Conservation (phyloP, 768 basidiomycete genomes). For the Leccinum sublutescens region DNA sequence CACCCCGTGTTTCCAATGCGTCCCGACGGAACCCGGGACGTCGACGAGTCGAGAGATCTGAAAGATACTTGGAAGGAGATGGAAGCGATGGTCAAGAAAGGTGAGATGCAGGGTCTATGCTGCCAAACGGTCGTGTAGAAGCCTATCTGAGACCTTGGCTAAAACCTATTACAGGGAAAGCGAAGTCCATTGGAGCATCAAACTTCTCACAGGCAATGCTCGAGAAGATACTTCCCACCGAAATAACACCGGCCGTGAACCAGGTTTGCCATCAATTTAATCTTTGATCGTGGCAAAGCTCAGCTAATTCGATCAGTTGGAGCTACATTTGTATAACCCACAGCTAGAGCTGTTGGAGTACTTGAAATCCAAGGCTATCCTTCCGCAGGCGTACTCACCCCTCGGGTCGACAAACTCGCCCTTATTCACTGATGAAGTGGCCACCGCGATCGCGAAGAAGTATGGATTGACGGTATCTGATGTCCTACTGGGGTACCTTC, state of each 20-base stretch:
- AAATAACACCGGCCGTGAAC: slow-evolving; percentile 69
- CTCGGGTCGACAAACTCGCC: slow-evolving; percentile 70
- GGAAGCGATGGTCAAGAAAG: slow-evolving; percentile 69
- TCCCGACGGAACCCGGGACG: slow-evolving; percentile 63
- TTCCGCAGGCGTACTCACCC: slow-evolving; percentile 79
- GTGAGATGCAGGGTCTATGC: slow-evolving; percentile 28
- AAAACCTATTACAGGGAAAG: slow-evolving; percentile 50
- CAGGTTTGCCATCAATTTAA: slow-evolving; percentile 46
- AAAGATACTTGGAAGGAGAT: slow-evolving; percentile 81
- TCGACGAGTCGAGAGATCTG: slow-evolving; percentile 64
- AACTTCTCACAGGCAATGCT: slow-evolving; percentile 72
- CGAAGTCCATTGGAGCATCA: slow-evolving; percentile 66
- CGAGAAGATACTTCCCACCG: slow-evolving; percentile 63
- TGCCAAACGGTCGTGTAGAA: slow-evolving; percentile 1
- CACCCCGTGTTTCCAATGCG: slow-evolving; percentile 56
- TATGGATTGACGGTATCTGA: slow-evolving; percentile 53
- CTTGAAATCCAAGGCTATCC: slow-evolving; percentile 62
- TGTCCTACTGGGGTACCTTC: slow-evolving; percentile 60
- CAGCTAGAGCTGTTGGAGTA: slow-evolving; percentile 66
- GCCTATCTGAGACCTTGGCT: neutral
- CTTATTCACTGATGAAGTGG: slow-evolving; percentile 60
- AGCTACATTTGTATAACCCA: slow-evolving; percentile 72
- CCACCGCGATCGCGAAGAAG: slow-evolving; percentile 57
- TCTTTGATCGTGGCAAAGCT: neutral
- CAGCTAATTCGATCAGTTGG: slow-evolving; percentile 44